Evolutionary conservation across 2,329 filamentous ascomycete genomes (phyloP).

Genomic region (Aspergillus phoenicis): DNA sequence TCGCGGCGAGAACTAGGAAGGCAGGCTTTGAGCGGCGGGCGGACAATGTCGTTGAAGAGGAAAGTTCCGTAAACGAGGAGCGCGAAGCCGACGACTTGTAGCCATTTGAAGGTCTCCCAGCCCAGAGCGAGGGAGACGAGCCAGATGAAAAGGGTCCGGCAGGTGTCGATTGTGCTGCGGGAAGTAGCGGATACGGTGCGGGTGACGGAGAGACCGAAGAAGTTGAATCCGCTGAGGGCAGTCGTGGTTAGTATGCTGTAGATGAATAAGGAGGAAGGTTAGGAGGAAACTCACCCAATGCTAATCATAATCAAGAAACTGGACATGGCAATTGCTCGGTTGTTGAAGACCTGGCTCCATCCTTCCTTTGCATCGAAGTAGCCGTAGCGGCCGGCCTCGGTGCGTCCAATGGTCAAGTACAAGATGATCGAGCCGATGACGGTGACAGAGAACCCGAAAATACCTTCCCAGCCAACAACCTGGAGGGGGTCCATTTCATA

Average conservation of each 20-base stretch:
- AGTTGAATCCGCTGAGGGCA: constrained; percentile 83
- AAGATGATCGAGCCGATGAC: constrained; percentile 76
- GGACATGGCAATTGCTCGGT: constrained; percentile 70
- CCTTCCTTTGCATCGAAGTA: constrained; percentile 91
- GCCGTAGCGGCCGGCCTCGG: constrained; percentile 71
- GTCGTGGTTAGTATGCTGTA: not conserved
- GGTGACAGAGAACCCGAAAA: constrained; percentile 86
- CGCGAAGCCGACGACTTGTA: constrained; percentile 86
- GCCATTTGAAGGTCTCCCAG: constrained; percentile 97
- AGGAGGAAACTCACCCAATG: constrained; percentile 71
- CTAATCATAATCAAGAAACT: constrained; percentile 95
- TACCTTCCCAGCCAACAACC: constrained; percentile 93
- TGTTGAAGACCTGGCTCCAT: constrained; percentile 74
- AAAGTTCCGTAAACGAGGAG: constrained; percentile 96
- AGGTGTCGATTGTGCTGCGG: constrained; percentile 94
- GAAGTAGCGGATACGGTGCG: constrained; percentile 87
- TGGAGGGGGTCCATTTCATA: constrained; percentile 81
- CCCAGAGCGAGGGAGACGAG: constrained; percentile 87
- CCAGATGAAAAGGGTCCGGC: constrained; percentile 94
- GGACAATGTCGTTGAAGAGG: constrained; percentile 91
- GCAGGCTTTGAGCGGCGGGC: constrained; percentile 72
- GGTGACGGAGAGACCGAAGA: constrained; percentile 94
- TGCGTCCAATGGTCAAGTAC: constrained; percentile 75
- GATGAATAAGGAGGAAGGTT: constrained; percentile 12
- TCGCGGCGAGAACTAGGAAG: constrained; percentile 59